Evolutionary conservation across 83 land plant genomes (phyloP).

Genomic region (Picea mariana): DNA sequence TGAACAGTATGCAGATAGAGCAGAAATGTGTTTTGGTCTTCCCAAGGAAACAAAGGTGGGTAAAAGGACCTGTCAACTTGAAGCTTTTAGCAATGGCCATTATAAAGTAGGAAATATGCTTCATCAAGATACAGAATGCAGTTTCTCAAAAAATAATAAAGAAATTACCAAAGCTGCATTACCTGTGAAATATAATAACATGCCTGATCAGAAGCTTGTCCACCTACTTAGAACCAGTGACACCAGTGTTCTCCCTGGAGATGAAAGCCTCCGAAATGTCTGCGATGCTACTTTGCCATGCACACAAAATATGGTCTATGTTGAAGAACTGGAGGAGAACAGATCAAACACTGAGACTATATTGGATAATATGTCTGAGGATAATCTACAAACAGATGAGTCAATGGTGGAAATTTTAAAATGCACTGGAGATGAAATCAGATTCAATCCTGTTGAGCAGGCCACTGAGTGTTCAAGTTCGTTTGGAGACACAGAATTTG

Average conservation of each 20-base stretch:
- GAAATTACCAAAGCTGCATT: neutral
- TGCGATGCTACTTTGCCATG: neutral
- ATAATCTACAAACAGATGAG: neutral
- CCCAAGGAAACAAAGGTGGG: neutral
- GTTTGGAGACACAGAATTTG: conserved; percentile 20
- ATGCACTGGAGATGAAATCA: conserved; percentile 15
- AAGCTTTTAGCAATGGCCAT: conserved; percentile 8
- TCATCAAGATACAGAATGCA: neutral
- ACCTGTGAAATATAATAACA: neutral
- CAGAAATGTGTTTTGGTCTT: conserved; percentile 2
- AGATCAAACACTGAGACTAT: conserved; percentile 8
- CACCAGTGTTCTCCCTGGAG: neutral
- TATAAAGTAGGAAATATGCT: neutral
- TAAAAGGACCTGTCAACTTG: neutral
- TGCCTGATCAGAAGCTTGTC: neutral
- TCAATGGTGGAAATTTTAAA: conserved; percentile 20
- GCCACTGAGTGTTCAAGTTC: conserved; percentile 42
- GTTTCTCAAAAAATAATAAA: neutral
- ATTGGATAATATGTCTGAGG: conserved; percentile 3
- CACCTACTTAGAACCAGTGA: conserved; percentile 2
- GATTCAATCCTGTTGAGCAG: conserved; percentile 18
- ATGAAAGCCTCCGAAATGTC: neutral
- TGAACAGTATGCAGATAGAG: conserved; percentile 14
- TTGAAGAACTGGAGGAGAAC: conserved; percentile 2
- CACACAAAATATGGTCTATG: conserved; percentile 7